Evolutionary conservation across 805 yeast genomes (phyloP).

Genomic region (Metschnikowia cubensis): DNA sequence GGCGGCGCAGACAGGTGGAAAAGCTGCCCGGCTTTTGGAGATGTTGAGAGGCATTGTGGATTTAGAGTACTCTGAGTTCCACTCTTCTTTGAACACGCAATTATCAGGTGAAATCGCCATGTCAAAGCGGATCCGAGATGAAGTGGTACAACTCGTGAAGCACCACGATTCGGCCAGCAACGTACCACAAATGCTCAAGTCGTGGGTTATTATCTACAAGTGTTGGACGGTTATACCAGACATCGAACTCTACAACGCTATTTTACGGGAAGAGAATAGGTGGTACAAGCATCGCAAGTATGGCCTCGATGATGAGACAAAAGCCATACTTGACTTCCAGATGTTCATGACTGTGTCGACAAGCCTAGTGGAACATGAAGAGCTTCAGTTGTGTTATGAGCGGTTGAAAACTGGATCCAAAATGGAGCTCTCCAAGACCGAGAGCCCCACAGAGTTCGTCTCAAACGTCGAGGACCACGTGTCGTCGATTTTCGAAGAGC

Average conservation of each 20-base stretch:
- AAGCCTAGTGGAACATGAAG: slow-evolving; percentile 5
- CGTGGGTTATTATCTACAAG: slow-evolving; percentile 8
- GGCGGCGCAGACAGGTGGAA: slow-evolving; percentile 1
- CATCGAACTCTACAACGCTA: neutral
- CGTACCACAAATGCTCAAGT: neutral
- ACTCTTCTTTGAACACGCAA: no score
- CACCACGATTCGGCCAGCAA: neutral
- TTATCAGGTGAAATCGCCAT: neutral
- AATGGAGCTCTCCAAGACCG: neutral
- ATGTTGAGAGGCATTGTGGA: slow-evolving; percentile 8
- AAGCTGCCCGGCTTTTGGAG: slow-evolving; percentile 5
- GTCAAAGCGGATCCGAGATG: slow-evolving; percentile 5
- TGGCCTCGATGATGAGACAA: slow-evolving; percentile 12
- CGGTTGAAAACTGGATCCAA: neutral
- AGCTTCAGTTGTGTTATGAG: neutral
- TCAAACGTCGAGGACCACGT: slow-evolving; percentile 14
- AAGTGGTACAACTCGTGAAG: slow-evolving; percentile 3
- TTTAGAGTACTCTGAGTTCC: slow-evolving; percentile 8
- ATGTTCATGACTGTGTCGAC: slow-evolving; percentile 8
- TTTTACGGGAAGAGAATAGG: slow-evolving; percentile 7
- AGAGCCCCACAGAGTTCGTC: slow-evolving; percentile 1
- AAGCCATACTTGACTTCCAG: slow-evolving; percentile 10
- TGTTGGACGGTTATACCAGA: slow-evolving; percentile 4
- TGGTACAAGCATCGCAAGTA: slow-evolving; percentile 4
- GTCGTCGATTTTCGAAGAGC: slow-evolving; percentile 15